phyloP scores from a whole-genome alignment of 768 basidiomycete genomes.

The Lactarius tabidus region DNA sequence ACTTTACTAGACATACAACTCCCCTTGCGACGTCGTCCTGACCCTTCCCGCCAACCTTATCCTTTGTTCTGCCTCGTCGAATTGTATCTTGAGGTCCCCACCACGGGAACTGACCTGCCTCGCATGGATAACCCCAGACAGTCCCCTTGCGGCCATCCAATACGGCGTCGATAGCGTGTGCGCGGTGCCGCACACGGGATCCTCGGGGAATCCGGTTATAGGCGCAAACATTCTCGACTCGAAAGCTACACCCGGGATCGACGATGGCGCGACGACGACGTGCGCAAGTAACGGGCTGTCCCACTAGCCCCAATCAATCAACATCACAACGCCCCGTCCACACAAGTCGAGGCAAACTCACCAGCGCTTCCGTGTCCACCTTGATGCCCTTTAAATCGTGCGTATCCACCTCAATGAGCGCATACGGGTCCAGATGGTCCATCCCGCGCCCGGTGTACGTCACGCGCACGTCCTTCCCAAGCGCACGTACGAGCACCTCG shows the following conservation, averaged over 20 bases:
- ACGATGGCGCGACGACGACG: slow-evolving; percentile 24
- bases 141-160: slow-evolving; percentile 26
- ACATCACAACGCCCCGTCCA: background rate
- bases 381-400: slow-evolving; percentile 24
- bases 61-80: background rate
- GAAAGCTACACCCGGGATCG: slow-evolving; percentile 23
- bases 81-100: slow-evolving; percentile 13
- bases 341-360: slow-evolving; percentile 17
- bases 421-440: slow-evolving; percentile 16
- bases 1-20: slow-evolving; percentile 6
- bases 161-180: slow-evolving; percentile 32
- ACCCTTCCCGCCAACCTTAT: slow-evolving; percentile 13
- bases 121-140: background rate
- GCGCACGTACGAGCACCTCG: slow-evolving; percentile 5
- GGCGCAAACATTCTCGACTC: slow-evolving; percentile 33
- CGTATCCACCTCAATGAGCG: slow-evolving; percentile 29
- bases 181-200: slow-evolving; percentile 34
- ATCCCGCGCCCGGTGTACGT: slow-evolving; percentile 6
- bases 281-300: slow-evolving; percentile 5
- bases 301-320: background rate
- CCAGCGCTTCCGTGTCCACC: slow-evolving; percentile 25
- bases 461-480: slow-evolving; percentile 14
- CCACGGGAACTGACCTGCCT: slow-evolving; percentile 21
- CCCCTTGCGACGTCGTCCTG: background rate
- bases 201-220: slow-evolving; percentile 27